A percentile compares a stretch with the other conserved stretches of the same genome.
phyloP scores from a whole-genome alignment of 1,139 yeast genomes.

The Komagataea norvegica region DNA sequence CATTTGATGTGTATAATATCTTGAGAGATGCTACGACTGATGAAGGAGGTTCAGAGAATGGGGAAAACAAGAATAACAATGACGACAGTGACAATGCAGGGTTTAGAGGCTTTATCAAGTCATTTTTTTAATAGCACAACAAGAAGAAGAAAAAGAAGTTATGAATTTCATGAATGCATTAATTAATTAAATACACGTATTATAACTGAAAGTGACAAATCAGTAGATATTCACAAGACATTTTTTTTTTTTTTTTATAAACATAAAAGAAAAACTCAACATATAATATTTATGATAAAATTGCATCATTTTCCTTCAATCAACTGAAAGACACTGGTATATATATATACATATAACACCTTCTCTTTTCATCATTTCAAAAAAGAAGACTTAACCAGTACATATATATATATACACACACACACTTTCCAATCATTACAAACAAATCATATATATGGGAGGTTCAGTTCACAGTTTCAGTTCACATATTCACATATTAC shows the following conservation, averaged over 20 bases:
- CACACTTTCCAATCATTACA: background rate
- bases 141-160: background rate
- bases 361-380: background rate
- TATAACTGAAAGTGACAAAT: slow-evolving; percentile 2
- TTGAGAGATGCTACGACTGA: slow-evolving; percentile 12
- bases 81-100: slow-evolving; percentile 6
- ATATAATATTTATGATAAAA: too few species aligned
- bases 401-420: too few species aligned
- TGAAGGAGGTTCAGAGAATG: slow-evolving; percentile 5
- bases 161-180: slow-evolving; percentile 1
- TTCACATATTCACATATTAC: too few species aligned
- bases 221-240: slow-evolving; percentile 17
- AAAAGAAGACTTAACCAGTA: background rate
- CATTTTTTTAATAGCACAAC: slow-evolving; percentile 17
- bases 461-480: too few species aligned
- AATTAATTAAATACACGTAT: slow-evolving; percentile 1
- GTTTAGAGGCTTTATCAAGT: slow-evolving; percentile 20
- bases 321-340: too few species aligned
- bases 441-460: background rate
- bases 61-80: background rate
- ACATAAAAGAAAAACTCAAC: slow-evolving; percentile 1
- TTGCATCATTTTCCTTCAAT: too few species aligned
- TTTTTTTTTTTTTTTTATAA: too few species aligned
- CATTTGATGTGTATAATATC: slow-evolving; percentile 23
- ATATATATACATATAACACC: too few species aligned